Evolutionary conservation across 1,284 basidiomycete species (phyloP).

Genomic region (Cryptococcus sp.): DNA sequence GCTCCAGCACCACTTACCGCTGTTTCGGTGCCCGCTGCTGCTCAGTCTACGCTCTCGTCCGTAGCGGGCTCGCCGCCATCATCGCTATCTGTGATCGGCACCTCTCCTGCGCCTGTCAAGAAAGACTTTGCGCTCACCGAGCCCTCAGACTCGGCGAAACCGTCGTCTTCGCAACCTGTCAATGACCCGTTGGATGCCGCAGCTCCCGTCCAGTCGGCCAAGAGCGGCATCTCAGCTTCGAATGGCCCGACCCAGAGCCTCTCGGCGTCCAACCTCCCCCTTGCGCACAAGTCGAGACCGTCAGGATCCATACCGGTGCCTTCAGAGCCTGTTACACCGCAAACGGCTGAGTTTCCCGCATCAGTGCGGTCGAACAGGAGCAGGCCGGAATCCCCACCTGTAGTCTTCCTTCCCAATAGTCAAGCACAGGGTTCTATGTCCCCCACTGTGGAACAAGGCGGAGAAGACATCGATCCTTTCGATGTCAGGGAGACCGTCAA

Average conservation of each 20-base stretch:
- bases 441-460: constrained; percentile 23
- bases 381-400: constrained; percentile 33
- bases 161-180: constrained; percentile 15
- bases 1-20: constrained; percentile 19
- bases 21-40: constrained; percentile 27
- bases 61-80: constrained; percentile 34
- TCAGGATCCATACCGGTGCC: constrained; percentile 45
- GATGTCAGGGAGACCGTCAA: constrained; percentile 92
- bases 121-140: constrained; percentile 30
- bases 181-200: constrained; percentile 36
- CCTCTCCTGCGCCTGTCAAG: constrained; percentile 24
- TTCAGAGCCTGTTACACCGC: constrained; percentile 52
- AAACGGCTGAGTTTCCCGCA: constrained; percentile 39
- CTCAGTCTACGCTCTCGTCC: constrained; percentile 20
- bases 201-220: not conserved
- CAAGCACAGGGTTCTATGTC: constrained; percentile 13
- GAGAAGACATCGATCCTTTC: constrained; percentile 69
- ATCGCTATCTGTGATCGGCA: constrained; percentile 8
- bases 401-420: not conserved
- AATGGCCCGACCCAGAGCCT: constrained; percentile 12
- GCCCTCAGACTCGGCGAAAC: constrained; percentile 15
- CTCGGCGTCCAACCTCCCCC: constrained; percentile 11
- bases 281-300: constrained; percentile 19
- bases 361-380: constrained; percentile 18
- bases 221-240: constrained; percentile 2